Evolutionary conservation across 2,329 filamentous ascomycete genomes (phyloP).

Genomic region (Fusarium begoniae): DNA sequence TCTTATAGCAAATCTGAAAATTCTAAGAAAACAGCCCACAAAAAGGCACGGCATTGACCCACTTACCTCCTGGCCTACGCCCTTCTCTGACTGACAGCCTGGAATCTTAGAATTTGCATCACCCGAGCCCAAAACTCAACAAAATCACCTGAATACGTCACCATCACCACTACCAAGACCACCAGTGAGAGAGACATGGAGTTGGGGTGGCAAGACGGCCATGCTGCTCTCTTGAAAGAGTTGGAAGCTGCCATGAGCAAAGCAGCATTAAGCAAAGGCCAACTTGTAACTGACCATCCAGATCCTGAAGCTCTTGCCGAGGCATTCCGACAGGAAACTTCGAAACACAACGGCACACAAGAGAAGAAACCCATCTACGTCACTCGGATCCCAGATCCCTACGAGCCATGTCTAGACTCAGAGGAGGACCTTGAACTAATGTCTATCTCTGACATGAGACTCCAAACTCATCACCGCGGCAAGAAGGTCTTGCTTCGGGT

Average conservation of each 20-base stretch:
- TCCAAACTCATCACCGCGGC: conserved; percentile 33
- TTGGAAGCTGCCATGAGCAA: background rate
- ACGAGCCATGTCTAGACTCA: background rate
- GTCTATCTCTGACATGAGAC: conserved; percentile 6
- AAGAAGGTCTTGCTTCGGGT: conserved; percentile 28
- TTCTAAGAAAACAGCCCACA: background rate
- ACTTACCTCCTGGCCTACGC: background rate
- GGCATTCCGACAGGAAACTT: background rate
- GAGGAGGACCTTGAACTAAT: background rate
- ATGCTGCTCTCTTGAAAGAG: background rate
- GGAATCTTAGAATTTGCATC: background rate
- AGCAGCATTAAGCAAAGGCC: background rate
- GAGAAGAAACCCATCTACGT: background rate
- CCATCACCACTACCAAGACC: background rate
- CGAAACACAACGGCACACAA: background rate
- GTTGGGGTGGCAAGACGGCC: background rate
- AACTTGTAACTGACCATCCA: conserved; percentile 11
- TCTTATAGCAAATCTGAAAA: background rate
- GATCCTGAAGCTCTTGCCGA: background rate
- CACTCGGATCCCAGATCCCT: background rate
- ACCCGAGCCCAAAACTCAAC: background rate
- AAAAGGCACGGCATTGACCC: background rate
- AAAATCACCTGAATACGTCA: background rate
- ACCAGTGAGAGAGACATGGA: conserved; percentile 1
- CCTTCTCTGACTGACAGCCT: background rate